Conservation (phyloP, 2,329 filamentous ascomycete genomes). For the Aspergillus transmontanensis region DNA sequence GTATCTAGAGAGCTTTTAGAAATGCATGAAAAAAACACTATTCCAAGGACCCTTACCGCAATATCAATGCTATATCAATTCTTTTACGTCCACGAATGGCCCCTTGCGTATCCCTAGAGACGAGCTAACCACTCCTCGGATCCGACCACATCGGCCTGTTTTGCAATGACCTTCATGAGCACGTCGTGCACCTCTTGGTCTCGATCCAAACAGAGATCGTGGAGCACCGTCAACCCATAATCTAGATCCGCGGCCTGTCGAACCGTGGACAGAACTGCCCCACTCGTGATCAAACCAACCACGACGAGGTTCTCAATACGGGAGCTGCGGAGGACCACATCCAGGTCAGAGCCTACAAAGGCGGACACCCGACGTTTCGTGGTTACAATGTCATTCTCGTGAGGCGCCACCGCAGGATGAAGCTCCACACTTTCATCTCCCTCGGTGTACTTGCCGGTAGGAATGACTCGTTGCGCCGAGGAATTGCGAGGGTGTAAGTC, state of each 20-base stretch:
- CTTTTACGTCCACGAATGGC: background rate
- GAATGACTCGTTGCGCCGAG: constrained; percentile 18
- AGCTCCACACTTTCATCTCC: background rate
- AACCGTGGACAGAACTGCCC: constrained; percentile 42
- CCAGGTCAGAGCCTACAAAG: constrained; percentile 38
- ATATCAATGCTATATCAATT: background rate
- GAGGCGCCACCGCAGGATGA: constrained; percentile 15
- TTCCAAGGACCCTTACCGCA: background rate
- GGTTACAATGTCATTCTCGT: constrained; percentile 31
- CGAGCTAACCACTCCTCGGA: constrained; percentile 32
- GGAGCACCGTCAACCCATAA: constrained; percentile 36
- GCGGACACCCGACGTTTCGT: constrained; percentile 42
- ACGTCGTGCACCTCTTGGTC: constrained; percentile 37
- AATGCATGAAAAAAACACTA: background rate
- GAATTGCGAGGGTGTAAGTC: constrained; percentile 32
- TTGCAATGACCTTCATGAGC: constrained; percentile 36
- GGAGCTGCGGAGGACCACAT: constrained; percentile 35
- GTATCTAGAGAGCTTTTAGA: background rate
- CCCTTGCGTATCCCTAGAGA: background rate
- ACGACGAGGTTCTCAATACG: constrained; percentile 34
- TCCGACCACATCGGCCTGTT: constrained; percentile 30
- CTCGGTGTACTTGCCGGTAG: constrained; percentile 22
- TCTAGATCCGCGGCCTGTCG: constrained; percentile 41
- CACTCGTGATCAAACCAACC: constrained; percentile 37
- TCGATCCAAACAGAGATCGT: constrained; percentile 40